phyloP scores from a whole-genome alignment of 108 stramenopile genomes.

The Skeletonema menzelii region DNA sequence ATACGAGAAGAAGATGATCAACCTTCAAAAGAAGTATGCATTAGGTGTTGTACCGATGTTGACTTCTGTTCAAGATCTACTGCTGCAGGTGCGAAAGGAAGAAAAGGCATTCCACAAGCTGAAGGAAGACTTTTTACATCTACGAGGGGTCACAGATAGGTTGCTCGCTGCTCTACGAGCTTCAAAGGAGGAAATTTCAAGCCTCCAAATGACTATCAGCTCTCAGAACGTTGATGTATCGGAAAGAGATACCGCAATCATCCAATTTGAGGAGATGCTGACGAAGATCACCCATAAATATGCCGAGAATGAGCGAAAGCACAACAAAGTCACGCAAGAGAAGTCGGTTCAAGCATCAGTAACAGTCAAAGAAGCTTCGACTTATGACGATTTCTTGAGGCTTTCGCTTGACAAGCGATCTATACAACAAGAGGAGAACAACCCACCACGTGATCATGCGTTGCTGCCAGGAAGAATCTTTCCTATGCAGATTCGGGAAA shows the following conservation, averaged over 20 bases:
- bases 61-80: slow-evolving; percentile 6
- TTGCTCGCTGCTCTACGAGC: slow-evolving; percentile 10
- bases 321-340: slow-evolving; percentile 29
- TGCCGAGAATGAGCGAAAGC: slow-evolving; percentile 35
- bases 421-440: background rate
- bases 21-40: slow-evolving; percentile 27
- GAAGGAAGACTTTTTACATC: slow-evolving; percentile 5
- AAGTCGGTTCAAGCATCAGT: slow-evolving; percentile 28
- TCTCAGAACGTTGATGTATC: slow-evolving; percentile 19
- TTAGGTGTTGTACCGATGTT: slow-evolving; percentile 5
- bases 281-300: slow-evolving; percentile 40
- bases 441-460: slow-evolving; percentile 2
- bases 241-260: slow-evolving; percentile 25
- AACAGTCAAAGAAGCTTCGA: slow-evolving; percentile 10
- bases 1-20: slow-evolving; percentile 38
- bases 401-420: background rate
- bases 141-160: slow-evolving; percentile 10
- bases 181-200: background rate
- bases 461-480: slow-evolving; percentile 46
- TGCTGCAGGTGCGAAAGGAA: slow-evolving; percentile 22
- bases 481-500: background rate
- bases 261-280: slow-evolving; percentile 30
- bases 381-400: slow-evolving; percentile 36
- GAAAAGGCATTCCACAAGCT: slow-evolving; percentile 5
- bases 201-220: background rate